Evolutionary conservation across 2,329 filamentous ascomycete genomes (phyloP).

Genomic region (Xylariaceae sp.): DNA sequence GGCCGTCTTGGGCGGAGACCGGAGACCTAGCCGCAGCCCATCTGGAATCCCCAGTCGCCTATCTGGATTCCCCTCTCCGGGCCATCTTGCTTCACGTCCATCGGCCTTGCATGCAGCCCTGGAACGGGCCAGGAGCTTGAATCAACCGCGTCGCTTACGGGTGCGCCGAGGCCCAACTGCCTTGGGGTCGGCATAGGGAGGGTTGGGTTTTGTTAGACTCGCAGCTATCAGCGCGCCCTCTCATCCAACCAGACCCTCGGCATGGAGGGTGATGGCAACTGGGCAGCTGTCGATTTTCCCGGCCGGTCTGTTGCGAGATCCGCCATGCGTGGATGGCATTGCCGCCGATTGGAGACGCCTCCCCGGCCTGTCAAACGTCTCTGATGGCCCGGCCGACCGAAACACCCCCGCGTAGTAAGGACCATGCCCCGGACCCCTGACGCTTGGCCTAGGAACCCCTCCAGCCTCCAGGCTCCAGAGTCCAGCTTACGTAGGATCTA

Average conservation of each 20-base stretch:
- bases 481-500: not conserved
- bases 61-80: too few relatives aligned
- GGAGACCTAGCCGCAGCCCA: too few relatives aligned
- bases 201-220: too few relatives aligned
- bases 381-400: not conserved
- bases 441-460: not conserved
- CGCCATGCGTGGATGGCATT: not conserved
- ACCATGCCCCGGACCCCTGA: not conserved
- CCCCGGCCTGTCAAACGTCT: not conserved
- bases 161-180: not conserved
- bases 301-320: not conserved
- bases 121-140: too few relatives aligned
- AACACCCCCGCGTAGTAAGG: not conserved
- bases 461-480: not conserved
- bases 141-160: too few relatives aligned
- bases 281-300: not conserved
- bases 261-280: not conserved
- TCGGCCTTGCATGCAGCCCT: too few relatives aligned
- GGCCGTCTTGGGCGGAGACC: too few relatives aligned
- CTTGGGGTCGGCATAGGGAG: not conserved
- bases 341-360: not conserved
- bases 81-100: too few relatives aligned
- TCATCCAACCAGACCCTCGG: too few relatives aligned
- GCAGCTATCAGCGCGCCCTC: too few relatives aligned
- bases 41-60: too few relatives aligned